Conservation (phyloP, 2,329 filamentous ascomycete genomes). For the Beauveria pseudobassiana region DNA sequence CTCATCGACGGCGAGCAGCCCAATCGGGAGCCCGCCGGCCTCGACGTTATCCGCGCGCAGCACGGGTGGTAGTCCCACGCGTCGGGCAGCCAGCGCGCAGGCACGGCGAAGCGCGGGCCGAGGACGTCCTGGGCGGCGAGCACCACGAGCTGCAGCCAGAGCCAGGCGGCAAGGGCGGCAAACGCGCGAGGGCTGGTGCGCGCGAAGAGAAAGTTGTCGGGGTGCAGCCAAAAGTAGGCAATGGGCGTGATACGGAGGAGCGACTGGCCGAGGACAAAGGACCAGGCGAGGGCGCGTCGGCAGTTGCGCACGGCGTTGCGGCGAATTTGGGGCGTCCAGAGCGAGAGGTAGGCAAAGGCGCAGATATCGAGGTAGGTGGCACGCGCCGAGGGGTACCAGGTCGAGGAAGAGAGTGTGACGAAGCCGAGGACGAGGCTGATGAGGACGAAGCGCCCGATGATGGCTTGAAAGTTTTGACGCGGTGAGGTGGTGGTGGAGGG, state of each 20-base stretch:
- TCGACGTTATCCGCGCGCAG: slow-evolving; percentile 76
- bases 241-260: slow-evolving; percentile 70
- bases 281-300: slow-evolving; percentile 83
- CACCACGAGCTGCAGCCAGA: slow-evolving; percentile 77
- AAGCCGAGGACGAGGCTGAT: slow-evolving; percentile 48
- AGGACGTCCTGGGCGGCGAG: slow-evolving; percentile 78
- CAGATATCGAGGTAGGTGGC: slow-evolving; percentile 55
- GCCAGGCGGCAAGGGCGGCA: slow-evolving; percentile 56
- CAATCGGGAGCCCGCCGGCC: slow-evolving; percentile 72
- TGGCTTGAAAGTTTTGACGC: slow-evolving; percentile 42
- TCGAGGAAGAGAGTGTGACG: slow-evolving; percentile 50
- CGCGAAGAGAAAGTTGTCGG: slow-evolving; percentile 75
- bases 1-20: slow-evolving; percentile 37
- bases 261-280: slow-evolving; percentile 81
- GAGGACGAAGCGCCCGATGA: slow-evolving; percentile 51
- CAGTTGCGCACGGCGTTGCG: slow-evolving; percentile 89
- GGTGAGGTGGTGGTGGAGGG: slow-evolving; percentile 17
- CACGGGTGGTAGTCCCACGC: slow-evolving; percentile 92
- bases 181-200: slow-evolving; percentile 61
- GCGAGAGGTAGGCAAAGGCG: slow-evolving; percentile 71
- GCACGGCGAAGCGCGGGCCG: slow-evolving; percentile 81
- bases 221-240: slow-evolving; percentile 73
- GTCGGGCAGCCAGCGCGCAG: slow-evolving; percentile 57
- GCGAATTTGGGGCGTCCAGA: slow-evolving; percentile 88
- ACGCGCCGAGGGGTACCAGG: slow-evolving; percentile 51